Evolutionary conservation across 1,139 yeast genomes (phyloP).

Genomic region (Yamadazyma friedrichii): DNA sequence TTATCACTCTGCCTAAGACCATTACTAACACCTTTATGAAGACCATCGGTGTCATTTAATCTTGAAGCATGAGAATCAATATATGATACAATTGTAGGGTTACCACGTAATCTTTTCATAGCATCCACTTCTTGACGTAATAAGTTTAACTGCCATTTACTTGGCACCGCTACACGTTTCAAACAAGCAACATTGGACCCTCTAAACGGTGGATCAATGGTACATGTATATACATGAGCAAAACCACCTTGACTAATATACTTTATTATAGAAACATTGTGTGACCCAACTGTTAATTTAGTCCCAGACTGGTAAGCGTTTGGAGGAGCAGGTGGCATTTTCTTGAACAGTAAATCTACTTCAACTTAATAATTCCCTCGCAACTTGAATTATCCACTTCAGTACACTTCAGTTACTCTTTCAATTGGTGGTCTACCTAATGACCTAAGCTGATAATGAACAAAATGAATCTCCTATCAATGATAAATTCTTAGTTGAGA

Average conservation of each 20-base stretch:
- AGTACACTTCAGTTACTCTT: too few relatives aligned
- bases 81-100: slow-evolving; percentile 79
- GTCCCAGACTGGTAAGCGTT: slow-evolving; percentile 64
- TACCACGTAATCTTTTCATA: slow-evolving; percentile 76
- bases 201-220: slow-evolving; percentile 49
- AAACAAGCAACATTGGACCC: slow-evolving; percentile 59
- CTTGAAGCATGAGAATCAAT: slow-evolving; percentile 96
- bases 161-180: slow-evolving; percentile 74
- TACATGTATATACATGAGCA: slow-evolving; percentile 73
- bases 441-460: too few relatives aligned
- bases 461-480: too few relatives aligned
- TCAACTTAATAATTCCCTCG: too few relatives aligned
- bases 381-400: too few relatives aligned
- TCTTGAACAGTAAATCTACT: not conserved
- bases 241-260: slow-evolving; percentile 76
- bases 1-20: slow-evolving; percentile 15
- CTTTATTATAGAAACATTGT: slow-evolving; percentile 53
- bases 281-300: slow-evolving; percentile 62
- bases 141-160: slow-evolving; percentile 63
- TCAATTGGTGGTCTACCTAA: too few relatives aligned
- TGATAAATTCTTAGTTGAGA: too few relatives aligned
- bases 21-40: not conserved
- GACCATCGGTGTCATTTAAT: slow-evolving; percentile 17
- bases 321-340: slow-evolving; percentile 37
- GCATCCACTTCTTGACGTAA: slow-evolving; percentile 80